Evolutionary conservation across 176 grass and related monocot genomes (phyloP), one percentile per base, ranked within the genome.

Genomic region (Phoenix roebelenii): DNA sequence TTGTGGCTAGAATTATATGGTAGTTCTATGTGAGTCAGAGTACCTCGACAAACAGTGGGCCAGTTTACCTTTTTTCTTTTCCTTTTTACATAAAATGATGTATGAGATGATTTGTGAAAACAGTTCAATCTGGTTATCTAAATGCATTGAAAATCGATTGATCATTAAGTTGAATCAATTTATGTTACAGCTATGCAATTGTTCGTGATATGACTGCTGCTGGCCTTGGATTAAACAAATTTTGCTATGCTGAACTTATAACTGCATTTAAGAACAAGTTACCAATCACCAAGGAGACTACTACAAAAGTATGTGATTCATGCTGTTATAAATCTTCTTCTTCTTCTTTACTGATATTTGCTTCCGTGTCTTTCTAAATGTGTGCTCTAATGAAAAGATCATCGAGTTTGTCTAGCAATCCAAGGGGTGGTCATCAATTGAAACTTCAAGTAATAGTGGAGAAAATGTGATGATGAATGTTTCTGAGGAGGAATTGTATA

Each of bases 391-490:
- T 72, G 22, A 55, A 26, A 73, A 97, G 93, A 88, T 97, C 85
- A 61, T 92, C n/a, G 84, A 97, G 55, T 80, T 91, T 59, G 93
- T 92, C 23, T 64, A 88, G 79, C 93, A 97, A 80, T 91, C 87
- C 32, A 97, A 97, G 77, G 93, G 93, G 54, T 97, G 93, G 93
- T 76, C 80, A 70, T 88, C 77, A 56, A 32, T 87, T 69, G 93
- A 97, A 77, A 22, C 77, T 58, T 67, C 67, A 63, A 91, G 80
- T 22, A 81, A 97, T 50, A 84, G 39, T 25, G 87, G 87, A 58
- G 87, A 97, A 76, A 97, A 88, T 84, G 76, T 92, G 70, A 97
- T 97, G 93, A 97, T 97, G 93, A 97, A 97, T 64, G 81, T 97
- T 15, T 85, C 79, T 30, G 93, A 97, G 52, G 93, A 97, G 75